phyloP scores from a whole-genome alignment of 257 asterid species.

The Oldenlandia corymbosa region DNA sequence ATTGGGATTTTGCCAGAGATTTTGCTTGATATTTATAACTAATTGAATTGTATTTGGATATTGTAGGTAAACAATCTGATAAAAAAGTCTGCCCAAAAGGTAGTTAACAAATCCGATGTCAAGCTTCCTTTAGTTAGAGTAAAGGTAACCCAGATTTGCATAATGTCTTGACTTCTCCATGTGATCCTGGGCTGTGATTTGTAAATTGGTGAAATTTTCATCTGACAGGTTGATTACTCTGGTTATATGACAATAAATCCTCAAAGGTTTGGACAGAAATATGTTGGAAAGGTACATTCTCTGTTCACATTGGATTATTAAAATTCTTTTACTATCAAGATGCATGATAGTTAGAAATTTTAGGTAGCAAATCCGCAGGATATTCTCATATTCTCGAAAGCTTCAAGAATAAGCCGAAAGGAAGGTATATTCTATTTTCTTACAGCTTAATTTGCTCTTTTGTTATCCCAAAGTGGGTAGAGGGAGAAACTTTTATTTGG shows the following conservation, averaged over 20 bases:
- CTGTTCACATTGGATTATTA: slow-evolving; percentile 6
- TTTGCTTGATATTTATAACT: slow-evolving; percentile 6
- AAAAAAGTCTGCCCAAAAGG: slow-evolving; percentile 58
- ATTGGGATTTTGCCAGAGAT: neutral
- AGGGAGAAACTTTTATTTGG: neutral
- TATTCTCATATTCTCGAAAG: slow-evolving; percentile 93
- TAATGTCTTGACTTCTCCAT: slow-evolving; percentile 7
- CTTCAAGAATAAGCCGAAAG: slow-evolving; percentile 48
- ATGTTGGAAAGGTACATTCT: slow-evolving; percentile 80
- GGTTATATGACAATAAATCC: slow-evolving; percentile 99
- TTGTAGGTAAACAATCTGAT: slow-evolving; percentile 72
- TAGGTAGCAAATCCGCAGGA: slow-evolving; percentile 99
- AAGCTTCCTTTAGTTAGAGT: slow-evolving; percentile 91
- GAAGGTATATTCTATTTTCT: slow-evolving; percentile 46
- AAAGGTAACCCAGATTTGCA: slow-evolving; percentile 45
- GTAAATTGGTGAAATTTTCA: slow-evolving; percentile 21
- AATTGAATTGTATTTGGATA: slow-evolving; percentile 2
- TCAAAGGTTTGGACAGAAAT: slow-evolving; percentile 92
- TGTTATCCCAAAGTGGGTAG: neutral
- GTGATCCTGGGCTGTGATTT: slow-evolving; percentile 13
- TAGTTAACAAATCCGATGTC: slow-evolving; percentile 46
- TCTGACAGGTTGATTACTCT: slow-evolving; percentile 87
- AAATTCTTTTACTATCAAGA: neutral
- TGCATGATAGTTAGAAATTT: slow-evolving; percentile 18
- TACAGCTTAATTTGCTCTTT: neutral